phyloP scores from a whole-genome alignment of 2,329 filamentous ascomycete genomes.

The Penicillium paneum region DNA sequence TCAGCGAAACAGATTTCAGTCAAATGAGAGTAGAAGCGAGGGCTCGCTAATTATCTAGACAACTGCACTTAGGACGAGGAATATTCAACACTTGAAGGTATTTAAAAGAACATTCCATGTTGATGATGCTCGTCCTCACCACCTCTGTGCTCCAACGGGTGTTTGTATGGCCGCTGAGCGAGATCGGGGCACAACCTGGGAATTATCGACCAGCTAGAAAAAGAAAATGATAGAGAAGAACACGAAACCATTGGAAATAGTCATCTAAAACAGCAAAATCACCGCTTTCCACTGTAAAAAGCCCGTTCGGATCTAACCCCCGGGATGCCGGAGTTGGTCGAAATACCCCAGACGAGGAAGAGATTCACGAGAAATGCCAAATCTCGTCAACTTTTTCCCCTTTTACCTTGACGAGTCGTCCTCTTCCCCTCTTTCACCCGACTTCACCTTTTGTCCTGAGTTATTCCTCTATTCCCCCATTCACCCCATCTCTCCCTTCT shows the following conservation, averaged over 20 bases:
- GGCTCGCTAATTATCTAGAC: background rate
- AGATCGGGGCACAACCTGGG: background rate
- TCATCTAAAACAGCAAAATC: background rate
- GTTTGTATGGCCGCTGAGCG: background rate
- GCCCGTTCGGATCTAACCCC: conserved; percentile 1
- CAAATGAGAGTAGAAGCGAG: background rate
- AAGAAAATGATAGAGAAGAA: background rate
- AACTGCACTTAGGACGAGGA: background rate
- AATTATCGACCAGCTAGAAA: background rate
- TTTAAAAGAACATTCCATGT: background rate
- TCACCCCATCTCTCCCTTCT: background rate
- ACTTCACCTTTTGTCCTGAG: background rate
- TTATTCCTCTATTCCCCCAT: background rate
- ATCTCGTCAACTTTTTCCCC: background rate
- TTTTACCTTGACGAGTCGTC: background rate
- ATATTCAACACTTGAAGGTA: background rate
- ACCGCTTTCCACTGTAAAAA: background rate
- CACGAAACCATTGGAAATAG: no score
- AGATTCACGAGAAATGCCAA: conserved; percentile 2
- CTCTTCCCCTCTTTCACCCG: background rate
- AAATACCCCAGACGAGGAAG: conserved; percentile 6
- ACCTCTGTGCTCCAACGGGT: background rate
- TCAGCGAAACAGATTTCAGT: background rate
- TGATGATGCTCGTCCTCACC: background rate
- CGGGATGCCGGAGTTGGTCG: conserved; percentile 1